Evolutionary conservation across 2,329 filamentous ascomycete species (phyloP).

Genomic region (Ascosphaera pollenicola): DNA sequence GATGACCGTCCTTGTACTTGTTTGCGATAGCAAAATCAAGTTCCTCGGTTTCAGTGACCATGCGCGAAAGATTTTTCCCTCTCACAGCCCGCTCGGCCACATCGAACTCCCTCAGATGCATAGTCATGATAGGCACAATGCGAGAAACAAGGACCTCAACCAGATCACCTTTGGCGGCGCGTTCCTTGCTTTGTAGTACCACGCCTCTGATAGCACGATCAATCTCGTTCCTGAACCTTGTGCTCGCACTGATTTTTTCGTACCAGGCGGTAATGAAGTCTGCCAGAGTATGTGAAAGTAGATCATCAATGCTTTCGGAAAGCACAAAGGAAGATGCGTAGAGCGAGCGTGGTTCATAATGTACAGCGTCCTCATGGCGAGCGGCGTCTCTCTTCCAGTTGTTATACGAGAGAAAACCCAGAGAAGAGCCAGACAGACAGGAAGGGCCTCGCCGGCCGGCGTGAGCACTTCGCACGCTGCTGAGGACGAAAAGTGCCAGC

Average conservation of each 20-base stretch:
- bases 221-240: conserved; percentile 65
- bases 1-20: conserved; percentile 70
- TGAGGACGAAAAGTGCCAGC: conserved; percentile 36
- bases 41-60: conserved; percentile 89
- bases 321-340: conserved; percentile 57
- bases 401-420: conserved; percentile 37
- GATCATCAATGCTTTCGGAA: conserved; percentile 55
- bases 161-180: conserved; percentile 54
- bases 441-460: conserved; percentile 22
- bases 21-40: conserved; percentile 86
- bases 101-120: conserved; percentile 76
- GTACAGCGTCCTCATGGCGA: conserved; percentile 40
- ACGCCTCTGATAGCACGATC: conserved; percentile 58
- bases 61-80: conserved; percentile 68
- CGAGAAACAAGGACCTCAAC: conserved; percentile 64
- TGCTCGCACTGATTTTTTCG: conserved; percentile 56
- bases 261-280: conserved; percentile 89
- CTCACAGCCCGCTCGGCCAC: conserved; percentile 72
- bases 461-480: conserved; percentile 28
- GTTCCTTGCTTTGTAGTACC: conserved; percentile 47
- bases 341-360: conserved; percentile 46
- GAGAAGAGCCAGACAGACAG: conserved; percentile 7
- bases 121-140: conserved; percentile 69
- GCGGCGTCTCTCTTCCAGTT: conserved; percentile 51
- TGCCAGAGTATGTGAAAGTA: conserved; percentile 54